Conservation (phyloP, 179 eudicot species). For the Gypsophila paniculata region DNA sequence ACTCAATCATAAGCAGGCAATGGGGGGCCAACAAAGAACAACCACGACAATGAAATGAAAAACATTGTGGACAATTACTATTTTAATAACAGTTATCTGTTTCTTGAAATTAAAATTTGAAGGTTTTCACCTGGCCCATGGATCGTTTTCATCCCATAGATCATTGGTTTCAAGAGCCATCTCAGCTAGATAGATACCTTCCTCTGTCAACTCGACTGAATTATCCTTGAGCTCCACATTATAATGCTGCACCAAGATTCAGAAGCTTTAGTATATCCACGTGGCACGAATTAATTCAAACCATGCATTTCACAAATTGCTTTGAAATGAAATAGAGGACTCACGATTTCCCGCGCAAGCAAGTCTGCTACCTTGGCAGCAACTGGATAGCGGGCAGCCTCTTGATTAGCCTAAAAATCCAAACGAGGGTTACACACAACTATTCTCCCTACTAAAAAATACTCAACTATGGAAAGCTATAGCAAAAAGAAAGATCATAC, state of each 20-base stretch:
- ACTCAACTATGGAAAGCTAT: not conserved
- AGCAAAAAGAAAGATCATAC: conserved; percentile 29
- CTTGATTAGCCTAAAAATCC: conserved; percentile 60
- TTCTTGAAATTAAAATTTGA: not conserved
- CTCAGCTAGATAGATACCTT: conserved; percentile 84
- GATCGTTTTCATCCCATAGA: conserved; percentile 98
- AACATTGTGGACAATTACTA: not conserved
- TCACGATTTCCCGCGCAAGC: conserved; percentile 64
- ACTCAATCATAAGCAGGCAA: conserved; percentile 2
- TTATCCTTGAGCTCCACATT: conserved; percentile 86
- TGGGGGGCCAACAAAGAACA: conserved; percentile 4
- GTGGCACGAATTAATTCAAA: conserved; percentile 9
- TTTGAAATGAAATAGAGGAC: conserved; percentile 25
- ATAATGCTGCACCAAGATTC: conserved; percentile 59
- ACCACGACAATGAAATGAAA: not conserved
- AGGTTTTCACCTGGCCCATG: conserved; percentile 86
- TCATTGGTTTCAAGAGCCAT: conserved; percentile 91
- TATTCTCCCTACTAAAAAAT: not conserved
- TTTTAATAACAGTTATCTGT: not conserved
- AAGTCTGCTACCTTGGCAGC: conserved; percentile 97
- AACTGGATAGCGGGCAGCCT: conserved; percentile 93
- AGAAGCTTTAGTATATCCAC: conserved; percentile 14
- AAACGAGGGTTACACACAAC: conserved; percentile 3
- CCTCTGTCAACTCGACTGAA: conserved; percentile 94
- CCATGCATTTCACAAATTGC: not conserved